Evolutionary conservation across 768 basidiomycete genomes (phyloP).

Genomic region (Serendipita indica): DNA sequence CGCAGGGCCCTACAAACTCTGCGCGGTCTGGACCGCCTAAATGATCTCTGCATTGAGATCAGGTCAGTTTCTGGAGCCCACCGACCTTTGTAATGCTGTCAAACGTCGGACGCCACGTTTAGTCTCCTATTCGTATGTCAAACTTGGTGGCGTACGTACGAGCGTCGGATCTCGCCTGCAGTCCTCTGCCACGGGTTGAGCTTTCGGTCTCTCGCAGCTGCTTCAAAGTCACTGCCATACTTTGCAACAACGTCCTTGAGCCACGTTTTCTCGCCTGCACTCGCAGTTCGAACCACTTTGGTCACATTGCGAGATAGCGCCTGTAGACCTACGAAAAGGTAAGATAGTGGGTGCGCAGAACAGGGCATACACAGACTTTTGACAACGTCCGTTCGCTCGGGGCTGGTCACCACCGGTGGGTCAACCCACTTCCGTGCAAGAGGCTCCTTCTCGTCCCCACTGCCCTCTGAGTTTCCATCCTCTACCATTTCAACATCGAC

Average conservation of each 20-base stretch:
- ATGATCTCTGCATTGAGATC: no score
- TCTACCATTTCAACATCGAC: constrained; percentile 52
- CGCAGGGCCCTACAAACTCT: no score
- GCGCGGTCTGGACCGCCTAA: no score
- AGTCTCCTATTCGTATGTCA: no score
- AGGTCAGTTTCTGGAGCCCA: constrained; percentile 10
- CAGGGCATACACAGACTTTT: constrained; percentile 20
- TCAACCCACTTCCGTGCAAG: background rate
- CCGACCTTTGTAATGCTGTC: constrained; percentile 15
- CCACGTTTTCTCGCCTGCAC: constrained; percentile 52
- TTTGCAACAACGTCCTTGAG: constrained; percentile 49
- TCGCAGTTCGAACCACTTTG: constrained; percentile 44
- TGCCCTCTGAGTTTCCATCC: constrained; percentile 16
- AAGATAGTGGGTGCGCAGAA: background rate
- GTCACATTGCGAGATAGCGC: constrained; percentile 33
- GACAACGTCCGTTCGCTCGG: constrained; percentile 30
- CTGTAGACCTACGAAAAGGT: constrained; percentile 43
- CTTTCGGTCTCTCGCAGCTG: constrained; percentile 67
- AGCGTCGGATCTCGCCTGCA: constrained; percentile 44
- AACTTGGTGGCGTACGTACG: constrained; percentile 15
- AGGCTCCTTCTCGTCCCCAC: constrained; percentile 28
- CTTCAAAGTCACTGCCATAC: constrained; percentile 54
- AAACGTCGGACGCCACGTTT: no score
- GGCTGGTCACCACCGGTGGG: background rate
- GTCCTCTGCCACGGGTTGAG: constrained; percentile 78